These are phyloP conservation scores for Tilletia horrida DNA, from an alignment of 1,284 basidiomycete genomes.

Conservation along the genomic window DNA sequence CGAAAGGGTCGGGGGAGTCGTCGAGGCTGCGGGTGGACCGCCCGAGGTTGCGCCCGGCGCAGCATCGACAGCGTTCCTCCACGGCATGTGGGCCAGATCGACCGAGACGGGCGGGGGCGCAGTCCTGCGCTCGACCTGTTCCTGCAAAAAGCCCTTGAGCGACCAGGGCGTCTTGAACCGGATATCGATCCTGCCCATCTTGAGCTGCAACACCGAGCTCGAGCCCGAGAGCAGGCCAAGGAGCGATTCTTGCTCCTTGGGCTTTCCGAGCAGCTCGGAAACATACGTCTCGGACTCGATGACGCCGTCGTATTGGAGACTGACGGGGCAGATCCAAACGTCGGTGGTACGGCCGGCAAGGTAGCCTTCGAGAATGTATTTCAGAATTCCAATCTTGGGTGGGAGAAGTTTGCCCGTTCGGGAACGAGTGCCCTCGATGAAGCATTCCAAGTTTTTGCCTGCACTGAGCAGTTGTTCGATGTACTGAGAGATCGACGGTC, in stretches of 20 bases:
- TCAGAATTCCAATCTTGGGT: conserved; percentile 56
- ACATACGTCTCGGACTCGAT: conserved; percentile 56
- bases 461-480: conserved; percentile 52
- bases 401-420: conserved; percentile 56
- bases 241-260: conserved; percentile 56
- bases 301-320: conserved; percentile 56
- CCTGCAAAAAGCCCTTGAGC: conserved; percentile 51
- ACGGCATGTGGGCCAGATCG: background rate
- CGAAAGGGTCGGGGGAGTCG: background rate
- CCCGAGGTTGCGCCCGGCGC: no score
- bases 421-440: conserved; percentile 56
- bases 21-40: no score
- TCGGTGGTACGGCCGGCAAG: conserved; percentile 51
- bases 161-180: conserved; percentile 56
- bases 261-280: conserved; percentile 55
- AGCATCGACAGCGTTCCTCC: no score
- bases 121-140: conserved; percentile 44
- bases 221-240: conserved; percentile 52
- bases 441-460: conserved; percentile 55
- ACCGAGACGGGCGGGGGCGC: conserved; percentile 26
- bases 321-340: conserved; percentile 55
- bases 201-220: conserved; percentile 51
- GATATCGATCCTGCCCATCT: conserved; percentile 56
- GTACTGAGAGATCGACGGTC: conserved; percentile 39
- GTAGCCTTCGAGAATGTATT: conserved; percentile 55